Evolutionary conservation across 495 filamentous ascomycete species (phyloP).

Genomic region (Lichenothelia convexa): DNA sequence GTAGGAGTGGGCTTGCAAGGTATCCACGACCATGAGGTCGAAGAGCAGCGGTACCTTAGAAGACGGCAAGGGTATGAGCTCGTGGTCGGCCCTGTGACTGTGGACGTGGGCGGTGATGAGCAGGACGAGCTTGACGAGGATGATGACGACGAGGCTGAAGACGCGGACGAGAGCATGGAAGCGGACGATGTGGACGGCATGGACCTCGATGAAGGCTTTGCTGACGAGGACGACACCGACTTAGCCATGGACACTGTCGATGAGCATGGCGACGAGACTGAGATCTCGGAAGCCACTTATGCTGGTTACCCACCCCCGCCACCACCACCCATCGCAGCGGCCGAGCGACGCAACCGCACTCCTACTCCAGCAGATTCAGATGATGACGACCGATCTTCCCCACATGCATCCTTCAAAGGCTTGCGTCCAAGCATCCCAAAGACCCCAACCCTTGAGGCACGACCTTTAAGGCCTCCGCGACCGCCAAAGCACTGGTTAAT

Average conservation of each 20-base stretch:
- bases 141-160: slow-evolving; percentile 25
- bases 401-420: neutral
- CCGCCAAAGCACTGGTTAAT: slow-evolving; percentile 73
- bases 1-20: slow-evolving; percentile 66
- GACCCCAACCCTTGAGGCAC: slow-evolving; percentile 16
- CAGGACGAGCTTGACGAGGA: slow-evolving; percentile 23
- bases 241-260: slow-evolving; percentile 25
- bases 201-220: slow-evolving; percentile 16
- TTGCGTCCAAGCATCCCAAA: slow-evolving; percentile 18
- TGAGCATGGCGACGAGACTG: slow-evolving; percentile 33
- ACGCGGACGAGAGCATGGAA: slow-evolving; percentile 28
- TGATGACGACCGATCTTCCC: slow-evolving; percentile 7
- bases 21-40: slow-evolving; percentile 67
- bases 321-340: slow-evolving; percentile 38
- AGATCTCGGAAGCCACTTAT: slow-evolving; percentile 47
- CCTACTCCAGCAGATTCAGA: slow-evolving; percentile 42
- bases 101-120: neutral
- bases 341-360: slow-evolving; percentile 28
- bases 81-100: slow-evolving; percentile 2
- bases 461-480: slow-evolving; percentile 16
- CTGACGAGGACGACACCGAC: slow-evolving; percentile 14
- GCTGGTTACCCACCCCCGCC: slow-evolving; percentile 48
- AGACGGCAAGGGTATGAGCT: slow-evolving; percentile 16
- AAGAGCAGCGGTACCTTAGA: slow-evolving; percentile 14
- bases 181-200: slow-evolving; percentile 23